Base-by-base conservation (phyloP, 2,329 filamentous ascomycete species). In the Aspergillus melleus region DNA sequence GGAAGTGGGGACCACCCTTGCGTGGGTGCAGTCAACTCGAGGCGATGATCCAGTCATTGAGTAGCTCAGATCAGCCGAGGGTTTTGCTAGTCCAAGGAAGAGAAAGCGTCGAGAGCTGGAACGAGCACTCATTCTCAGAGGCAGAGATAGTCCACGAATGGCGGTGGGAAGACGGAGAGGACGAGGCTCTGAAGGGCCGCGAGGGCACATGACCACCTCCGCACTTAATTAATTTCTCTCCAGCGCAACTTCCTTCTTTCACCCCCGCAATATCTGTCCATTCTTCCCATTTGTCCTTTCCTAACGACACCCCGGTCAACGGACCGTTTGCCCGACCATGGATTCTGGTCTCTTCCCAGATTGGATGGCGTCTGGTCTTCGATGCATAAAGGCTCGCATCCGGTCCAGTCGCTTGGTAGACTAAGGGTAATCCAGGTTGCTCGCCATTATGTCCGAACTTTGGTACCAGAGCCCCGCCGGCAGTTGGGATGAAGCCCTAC, bases 401-500 rank as follows among this genome's bases (percentile, higher is more conserved):
- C 32, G 32, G 10, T 36, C 32, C 32, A 36, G 32, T 36, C 32
- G 11, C 10, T 36, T 36, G 32, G 32, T 36, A 42, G 6, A 42
- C 36, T n/a, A 42, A n/a, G 36, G 36, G 14, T n/a, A n/a, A n/a
- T 42, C 14, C 36, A 8, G 16, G 36, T 42, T 16, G 14, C 16
- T 42, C 36, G 5, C 32, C 22, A 62, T 50, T 3, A 68, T 71
- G 69, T 67, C 64, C 4, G 66, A 67, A 52, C 53, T 70, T 47
- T 76, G 74, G 70, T 76, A 71, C 57, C 57, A 60, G 4, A 60
- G 62, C 22, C 66, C 70, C 50, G 70, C 71, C 10, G 30, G 49
- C 5, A 60, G 70, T 58, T 80, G 76, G 75, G 69, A 75, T 54
- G 70, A 78, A 59, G 77, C 79, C 26, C 69, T 83, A 1, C 81